Evolutionary conservation across 305 asterid genomes (phyloP).

Genomic region (Fraxinus paxiana): DNA sequence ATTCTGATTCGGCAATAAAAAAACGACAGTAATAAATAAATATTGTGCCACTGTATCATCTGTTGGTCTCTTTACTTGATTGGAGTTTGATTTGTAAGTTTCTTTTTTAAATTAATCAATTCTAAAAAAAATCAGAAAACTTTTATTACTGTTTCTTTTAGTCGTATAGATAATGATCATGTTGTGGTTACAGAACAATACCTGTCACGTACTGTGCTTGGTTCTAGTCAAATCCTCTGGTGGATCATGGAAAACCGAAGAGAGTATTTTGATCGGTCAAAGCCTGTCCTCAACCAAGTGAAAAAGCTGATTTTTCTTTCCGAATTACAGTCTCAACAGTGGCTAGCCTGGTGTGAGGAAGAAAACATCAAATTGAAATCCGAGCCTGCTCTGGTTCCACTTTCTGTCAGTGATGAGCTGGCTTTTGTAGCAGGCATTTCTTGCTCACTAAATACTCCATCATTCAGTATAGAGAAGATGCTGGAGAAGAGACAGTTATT

Average conservation of each 20-base stretch:
- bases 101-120: background rate
- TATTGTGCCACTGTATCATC: background rate
- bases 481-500: constrained; percentile 57
- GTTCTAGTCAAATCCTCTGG: constrained; percentile 89
- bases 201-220: constrained; percentile 76
- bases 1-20: background rate
- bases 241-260: constrained; percentile 99
- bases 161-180: background rate
- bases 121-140: constrained; percentile 3
- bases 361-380: constrained; percentile 72
- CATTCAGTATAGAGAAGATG: constrained; percentile 71
- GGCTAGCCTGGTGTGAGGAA: constrained; percentile 92
- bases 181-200: constrained; percentile 61
- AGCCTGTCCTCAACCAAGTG: constrained; percentile 71
- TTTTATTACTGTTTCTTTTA: background rate
- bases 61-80: constrained; percentile 6
- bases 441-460: constrained; percentile 72
- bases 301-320: constrained; percentile 85
- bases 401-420: constrained; percentile 89
- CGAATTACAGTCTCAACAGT: constrained; percentile 70
- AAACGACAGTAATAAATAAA: background rate
- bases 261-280: constrained; percentile 85
- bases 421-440: constrained; percentile 87
- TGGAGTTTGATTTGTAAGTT: background rate
- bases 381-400: constrained; percentile 73